A percentile compares a stretch with the other conserved stretches of the same genome.
Evolutionary conservation across 768 basidiomycete species (phyloP).

Genomic region (Xerocomellus chrysenteron): DNA sequence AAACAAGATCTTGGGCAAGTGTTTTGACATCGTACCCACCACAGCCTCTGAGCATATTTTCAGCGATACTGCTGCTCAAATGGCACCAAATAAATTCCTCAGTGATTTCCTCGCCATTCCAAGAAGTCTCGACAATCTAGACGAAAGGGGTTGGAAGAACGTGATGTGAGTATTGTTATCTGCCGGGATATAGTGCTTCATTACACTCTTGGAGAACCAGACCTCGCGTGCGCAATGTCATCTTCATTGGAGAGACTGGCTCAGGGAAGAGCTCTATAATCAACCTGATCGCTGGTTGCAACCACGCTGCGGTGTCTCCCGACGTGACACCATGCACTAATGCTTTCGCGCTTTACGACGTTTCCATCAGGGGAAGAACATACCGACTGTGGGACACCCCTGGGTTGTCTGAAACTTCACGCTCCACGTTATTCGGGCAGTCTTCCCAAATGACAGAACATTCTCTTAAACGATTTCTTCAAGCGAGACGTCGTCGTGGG

Average conservation of each 20-base stretch:
- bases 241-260: conserved; percentile 34
- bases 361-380: conserved; percentile 8
- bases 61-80: too few species aligned
- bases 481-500: conserved; percentile 15
- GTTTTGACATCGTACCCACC: too few species aligned
- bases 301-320: conserved; percentile 27
- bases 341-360: conserved; percentile 18
- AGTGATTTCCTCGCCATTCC: too few species aligned
- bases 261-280: conserved; percentile 40
- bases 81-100: too few species aligned
- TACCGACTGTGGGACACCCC: conserved; percentile 33
- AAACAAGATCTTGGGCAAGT: too few species aligned
- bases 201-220: too few species aligned
- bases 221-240: conserved; percentile 23
- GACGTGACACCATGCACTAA: conserved; percentile 33
- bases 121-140: too few species aligned
- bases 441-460: neutral
- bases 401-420: conserved; percentile 17
- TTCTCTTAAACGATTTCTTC: conserved; percentile 34
- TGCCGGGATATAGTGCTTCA: too few species aligned
- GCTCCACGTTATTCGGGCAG: conserved; percentile 7
- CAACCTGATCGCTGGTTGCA: conserved; percentile 34
- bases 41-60: too few species aligned
- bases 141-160: too few species aligned
- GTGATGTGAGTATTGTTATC: too few species aligned